Base-by-base conservation (phyloP, 495 filamentous ascomycete species). In the Penicillium subrubescens region DNA sequence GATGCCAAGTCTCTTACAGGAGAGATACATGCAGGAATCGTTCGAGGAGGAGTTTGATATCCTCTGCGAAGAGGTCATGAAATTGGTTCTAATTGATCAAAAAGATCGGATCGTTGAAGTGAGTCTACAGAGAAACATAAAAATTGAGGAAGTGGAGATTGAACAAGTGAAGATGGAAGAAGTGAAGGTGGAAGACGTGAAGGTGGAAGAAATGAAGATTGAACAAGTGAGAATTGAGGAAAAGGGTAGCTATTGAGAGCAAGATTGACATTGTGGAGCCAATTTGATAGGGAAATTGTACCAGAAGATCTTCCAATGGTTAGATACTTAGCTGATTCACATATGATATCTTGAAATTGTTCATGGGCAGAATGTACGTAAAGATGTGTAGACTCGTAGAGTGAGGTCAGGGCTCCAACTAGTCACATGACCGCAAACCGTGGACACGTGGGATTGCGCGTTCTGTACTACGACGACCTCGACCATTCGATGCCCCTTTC, bases 21-120 rank as follows among this genome's bases (percentile, higher is more conserved):
- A 56, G 3, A 60, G 67, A 8, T 69, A 64, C 29, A 12, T 74
- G 7, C 67, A 72, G 31, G 69, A 71, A 21, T 68, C 60, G 1
- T 69, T 63, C 21, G 43, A 65, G 8, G 68, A 73, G 12, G 73
- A 77, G 31, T 73, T 73, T 39, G 37, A 54, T 15, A 43, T 70
- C 6, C 63, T 75, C 19, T 48, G 37, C 11, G 19, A 48, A 19
- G 43, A 48, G 0, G 11, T 48, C 14, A 12, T 17, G 50, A 29
- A 29, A 3, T 5, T 41, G 15, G 2, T 3, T 41, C 37, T 41
- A 17, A 1, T 1, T 41, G 37, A 41, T 33, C 5, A 12, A 8
- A 31, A 33, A 33, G 19, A 48, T 23, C 11, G 6, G 7, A 12
- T 48, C 7, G 11, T 19, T 8, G 43, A 48, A 48, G 43, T 48